Base-by-base conservation (phyloP, 805 yeast genomes). In the Candida dendrica region DNA sequence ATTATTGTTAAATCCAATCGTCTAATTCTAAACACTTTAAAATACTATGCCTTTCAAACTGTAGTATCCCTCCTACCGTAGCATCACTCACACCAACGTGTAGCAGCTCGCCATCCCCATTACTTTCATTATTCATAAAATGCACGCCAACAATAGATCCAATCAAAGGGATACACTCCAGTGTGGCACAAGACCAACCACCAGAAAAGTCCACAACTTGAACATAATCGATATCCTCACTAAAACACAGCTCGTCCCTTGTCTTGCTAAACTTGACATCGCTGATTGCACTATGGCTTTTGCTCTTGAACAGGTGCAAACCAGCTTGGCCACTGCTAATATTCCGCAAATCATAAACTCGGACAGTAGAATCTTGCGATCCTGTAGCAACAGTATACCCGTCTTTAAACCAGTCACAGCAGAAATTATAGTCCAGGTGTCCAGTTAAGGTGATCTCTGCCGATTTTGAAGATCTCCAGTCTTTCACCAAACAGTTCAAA, bases 61-160 rank as follows among this genome's bases (percentile, higher is more conserved):
- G 72, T 40, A 79, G 49, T 4, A 79, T 66, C 1, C 85, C 84
- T 2, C 85, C 84, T 37, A 74, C 64, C 0, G 75, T 67, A 36
- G 67, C 64, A 52, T 79, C 85, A 45, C 74, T 66, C 6, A 75
- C 66, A 0, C 83, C 85, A 3, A 79, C 61, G 4, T 76, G 63
- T 40, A 79, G 61, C 37, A 65, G 60, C 50, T 75, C 78, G 7
- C 72, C 75, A 39, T 61, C 59, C 5, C 68, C 72, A 39, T 61
- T 58, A 16, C 42, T 47, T 14, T 69, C 74, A 6, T 60, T 56
- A 14, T 66, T 65, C 15, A 66, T 62, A 48, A 77, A 74, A 36
- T 68, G 69, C 38, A 77, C 63, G 4, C 84, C 85, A 1, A 75
- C 68, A 42, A 80, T 69, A 46, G 77, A 77, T 0, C 85, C 85